Base-by-base conservation (phyloP, 179 eudicot species). In the Beta corolliflora region DNA sequence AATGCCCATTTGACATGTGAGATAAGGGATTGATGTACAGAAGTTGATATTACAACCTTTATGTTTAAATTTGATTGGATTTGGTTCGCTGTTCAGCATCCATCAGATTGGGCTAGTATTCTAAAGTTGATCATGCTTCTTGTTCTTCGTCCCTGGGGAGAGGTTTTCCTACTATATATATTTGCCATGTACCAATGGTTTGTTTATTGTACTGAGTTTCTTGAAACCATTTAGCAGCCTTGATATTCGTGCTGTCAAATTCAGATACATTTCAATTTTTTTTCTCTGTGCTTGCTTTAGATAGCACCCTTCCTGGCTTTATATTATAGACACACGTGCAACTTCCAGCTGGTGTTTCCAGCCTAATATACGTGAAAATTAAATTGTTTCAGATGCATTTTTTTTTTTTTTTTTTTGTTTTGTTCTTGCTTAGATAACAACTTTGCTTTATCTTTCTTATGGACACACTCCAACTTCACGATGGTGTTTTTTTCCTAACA, bases 221-320 rank as follows among this genome's bases (percentile, higher is more conserved):
- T 67, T 76, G 36, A 59, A 68, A 61, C 45, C 45, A 48, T 48
- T 50, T 69, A 19, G 75, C 56, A 67, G 59, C 66, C 13, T 56
- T 19, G 41, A 36, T 36, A 36, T 36, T 36, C 41, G 41, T 36
- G 41, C 41, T 36, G 41, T 36, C 3, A 36, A 36, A 36, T 3
- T 36, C 41, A 36, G 41, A 36, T 36, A 36, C 41, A 36, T 36
- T 36, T 36, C 41, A 36, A 36, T 36, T 36, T 36, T 25, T 25
- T 25, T 36, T 36, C 41, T 36, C 41, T 36, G 41, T 36, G 41
- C 41, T 36, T 36, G 41, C 41, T 36, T 36, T 36, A 36, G 41
- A 36, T 36, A 36, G 41, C 41, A 36, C 41, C 41, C 41, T 36
- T 36, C 41, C 41, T 2, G 41, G 41, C 41, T 36, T 36, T 36